A percentile compares a stretch with the other conserved stretches of the same genome.
phyloP scores from a whole-genome alignment of 169 alveolate genomes.

The Cryptosporidium sp. region DNA sequence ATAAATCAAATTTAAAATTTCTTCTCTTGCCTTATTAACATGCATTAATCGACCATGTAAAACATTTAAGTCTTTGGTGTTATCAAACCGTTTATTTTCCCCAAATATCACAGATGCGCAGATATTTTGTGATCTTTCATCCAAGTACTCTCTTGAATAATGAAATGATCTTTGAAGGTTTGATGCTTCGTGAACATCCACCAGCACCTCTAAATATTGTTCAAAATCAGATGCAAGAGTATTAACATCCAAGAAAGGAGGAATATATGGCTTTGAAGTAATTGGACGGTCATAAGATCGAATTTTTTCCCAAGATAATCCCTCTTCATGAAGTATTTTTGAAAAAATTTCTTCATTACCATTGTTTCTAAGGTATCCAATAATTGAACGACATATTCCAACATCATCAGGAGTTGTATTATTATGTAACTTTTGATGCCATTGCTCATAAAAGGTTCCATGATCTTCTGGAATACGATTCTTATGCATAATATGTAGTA shows the following conservation, averaged over 20 bases:
- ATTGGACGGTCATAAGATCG: conserved; percentile 90
- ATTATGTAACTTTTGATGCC: conserved; percentile 95
- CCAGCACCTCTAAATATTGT: conserved; percentile 81
- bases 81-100: conserved; percentile 52
- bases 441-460: conserved; percentile 91
- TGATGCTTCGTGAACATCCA: conserved; percentile 84
- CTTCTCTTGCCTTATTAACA: conserved; percentile 44
- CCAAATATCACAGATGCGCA: conserved; percentile 58
- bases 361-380: conserved; percentile 85
- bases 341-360: conserved; percentile 87
- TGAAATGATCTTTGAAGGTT: conserved; percentile 83
- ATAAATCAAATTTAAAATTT: conserved; percentile 44
- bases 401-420: conserved; percentile 94
- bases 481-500: conserved; percentile 90
- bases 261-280: conserved; percentile 88
- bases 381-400: conserved; percentile 90
- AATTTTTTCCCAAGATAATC: conserved; percentile 87
- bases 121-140: conserved; percentile 65
- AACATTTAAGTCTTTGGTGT: conserved; percentile 37
- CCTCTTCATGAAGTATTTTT: conserved; percentile 85
- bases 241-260: conserved; percentile 15
- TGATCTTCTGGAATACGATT: conserved; percentile 84
- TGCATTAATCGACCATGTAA: conserved; percentile 44
- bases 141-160: conserved; percentile 79
- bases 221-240: conserved; percentile 79